Base-by-base conservation (phyloP, 768 basidiomycete species). In the Leccinum incarnatum region DNA sequence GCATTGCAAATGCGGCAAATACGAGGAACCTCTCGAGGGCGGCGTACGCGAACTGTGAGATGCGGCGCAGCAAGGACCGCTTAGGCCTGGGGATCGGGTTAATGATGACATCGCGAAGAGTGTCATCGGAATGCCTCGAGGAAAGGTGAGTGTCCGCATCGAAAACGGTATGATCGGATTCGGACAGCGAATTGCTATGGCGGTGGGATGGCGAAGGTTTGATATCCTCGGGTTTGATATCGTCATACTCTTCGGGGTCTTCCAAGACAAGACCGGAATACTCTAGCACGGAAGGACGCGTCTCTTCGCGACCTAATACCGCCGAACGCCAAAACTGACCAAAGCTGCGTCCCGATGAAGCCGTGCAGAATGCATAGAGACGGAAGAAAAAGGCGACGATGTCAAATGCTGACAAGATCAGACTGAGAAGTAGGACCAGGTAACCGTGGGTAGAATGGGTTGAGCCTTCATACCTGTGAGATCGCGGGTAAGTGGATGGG, bases 371-470 rank as follows among this genome's bases (percentile, higher is more conserved):
- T 3, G 72, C 30, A 61, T 83, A 64, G 37, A 85, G 66, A 23
- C 89, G 87, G n/a, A 72, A 66, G 56, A 83, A 61, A 9, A 80
- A 72, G 3, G 78, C 72, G 51, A 81, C 59, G 29, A 87, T 74
- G 68, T 95, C 91, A 59, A 83, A 63, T 4, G 72, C 66, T 36
- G 84, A 81, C 29, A 88, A 70, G 2, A 65, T 67, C 25, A 81
- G 54, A 8, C 81, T 77, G 30, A 82, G 63, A 23, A 80, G 58
- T 36, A 89, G 66, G 47, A 83, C 72, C 37, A 81, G 48, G 64
- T 82, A 93, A 50, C 91, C 90, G 56, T 88, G 83, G 8, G 75
- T 67, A 3, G 82, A 77, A 69, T 96, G 94, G 10, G 77, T 71
- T 58, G 79, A 74, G 61, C 81, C 84, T 75, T 86, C 75, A 66